A percentile compares a stretch with the other conserved stretches of the same genome.
Conservation (phyloP, 176 grass and related monocot species). For the Phragmites australis region DNA sequence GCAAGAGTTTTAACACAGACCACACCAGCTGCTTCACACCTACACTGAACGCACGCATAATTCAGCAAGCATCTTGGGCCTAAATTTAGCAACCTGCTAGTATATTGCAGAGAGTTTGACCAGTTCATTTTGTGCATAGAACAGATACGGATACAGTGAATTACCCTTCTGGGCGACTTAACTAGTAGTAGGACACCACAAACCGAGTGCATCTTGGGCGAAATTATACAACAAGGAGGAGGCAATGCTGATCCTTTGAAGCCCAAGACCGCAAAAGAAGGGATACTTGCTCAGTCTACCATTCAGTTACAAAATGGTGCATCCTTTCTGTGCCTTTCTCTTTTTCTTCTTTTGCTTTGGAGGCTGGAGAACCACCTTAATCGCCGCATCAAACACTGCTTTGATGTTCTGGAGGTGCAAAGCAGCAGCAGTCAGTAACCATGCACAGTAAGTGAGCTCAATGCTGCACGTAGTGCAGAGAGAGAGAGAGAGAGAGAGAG, state of each 20-base stretch:
- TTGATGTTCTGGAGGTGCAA: conserved; percentile 66
- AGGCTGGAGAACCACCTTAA: conserved; percentile 81
- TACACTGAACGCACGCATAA: neutral
- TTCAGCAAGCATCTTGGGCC: neutral
- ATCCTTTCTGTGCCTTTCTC: conserved; percentile 63
- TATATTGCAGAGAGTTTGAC: conserved; percentile 24
- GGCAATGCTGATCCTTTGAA: conserved; percentile 6
- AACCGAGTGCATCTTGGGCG: neutral
- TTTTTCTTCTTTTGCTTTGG: conserved; percentile 77
- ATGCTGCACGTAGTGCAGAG: neutral
- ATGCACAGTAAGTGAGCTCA: conserved; percentile 24
- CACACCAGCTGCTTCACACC: neutral
- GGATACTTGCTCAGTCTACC: conserved; percentile 5
- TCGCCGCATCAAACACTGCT: conserved; percentile 76
- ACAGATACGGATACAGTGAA: neutral
- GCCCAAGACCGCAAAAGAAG: conserved; percentile 35
- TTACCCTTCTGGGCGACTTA: neutral
- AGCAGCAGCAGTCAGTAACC: conserved; percentile 25
- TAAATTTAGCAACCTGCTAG: conserved; percentile 10
- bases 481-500: neutral
- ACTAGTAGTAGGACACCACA: neutral
- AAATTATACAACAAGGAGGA: conserved; percentile 27
- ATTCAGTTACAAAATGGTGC: conserved; percentile 66
- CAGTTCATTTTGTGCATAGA: neutral
- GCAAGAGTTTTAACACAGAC: neutral